phyloP scores from a whole-genome alignment of 148 eudicot genomes.

The Beta vulgaris region DNA sequence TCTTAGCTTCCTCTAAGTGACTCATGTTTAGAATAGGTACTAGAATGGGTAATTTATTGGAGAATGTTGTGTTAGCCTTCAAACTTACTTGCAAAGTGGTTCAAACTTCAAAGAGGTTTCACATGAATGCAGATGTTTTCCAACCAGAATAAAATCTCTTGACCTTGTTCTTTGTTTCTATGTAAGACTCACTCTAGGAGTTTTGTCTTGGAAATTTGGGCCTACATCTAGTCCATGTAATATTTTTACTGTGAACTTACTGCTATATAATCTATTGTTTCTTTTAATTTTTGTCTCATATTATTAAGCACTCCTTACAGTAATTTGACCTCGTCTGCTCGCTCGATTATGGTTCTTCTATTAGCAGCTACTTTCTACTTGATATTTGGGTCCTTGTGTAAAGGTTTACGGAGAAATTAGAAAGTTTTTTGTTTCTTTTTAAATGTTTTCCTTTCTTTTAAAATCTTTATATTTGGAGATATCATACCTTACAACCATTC shows the following conservation, averaged over 20 bases:
- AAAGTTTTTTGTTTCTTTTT: no score
- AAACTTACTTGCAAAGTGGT: neutral
- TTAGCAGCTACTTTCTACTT: no score
- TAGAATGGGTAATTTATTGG: neutral
- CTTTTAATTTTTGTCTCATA: neutral
- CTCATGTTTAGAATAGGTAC: neutral
- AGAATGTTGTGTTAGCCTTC: neutral
- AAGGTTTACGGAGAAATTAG: no score
- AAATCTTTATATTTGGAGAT: no score
- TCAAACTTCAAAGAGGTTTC: conserved; percentile 11
- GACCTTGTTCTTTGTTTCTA: neutral
- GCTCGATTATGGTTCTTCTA: no score
- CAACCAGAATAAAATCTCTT: neutral
- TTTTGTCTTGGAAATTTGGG: neutral
- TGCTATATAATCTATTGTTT: neutral
- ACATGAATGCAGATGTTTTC: neutral
- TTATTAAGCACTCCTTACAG: neutral
- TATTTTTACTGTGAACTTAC: neutral
- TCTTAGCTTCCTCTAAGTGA: neutral
- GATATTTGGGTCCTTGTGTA: no score
- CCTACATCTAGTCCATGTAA: neutral
- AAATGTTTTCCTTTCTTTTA: no score
- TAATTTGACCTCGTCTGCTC: no score
- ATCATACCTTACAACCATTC: no score
- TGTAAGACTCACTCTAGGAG: neutral